phyloP scores from a whole-genome alignment of 2,329 filamentous ascomycete genomes.

The Aspergillus sergii region DNA sequence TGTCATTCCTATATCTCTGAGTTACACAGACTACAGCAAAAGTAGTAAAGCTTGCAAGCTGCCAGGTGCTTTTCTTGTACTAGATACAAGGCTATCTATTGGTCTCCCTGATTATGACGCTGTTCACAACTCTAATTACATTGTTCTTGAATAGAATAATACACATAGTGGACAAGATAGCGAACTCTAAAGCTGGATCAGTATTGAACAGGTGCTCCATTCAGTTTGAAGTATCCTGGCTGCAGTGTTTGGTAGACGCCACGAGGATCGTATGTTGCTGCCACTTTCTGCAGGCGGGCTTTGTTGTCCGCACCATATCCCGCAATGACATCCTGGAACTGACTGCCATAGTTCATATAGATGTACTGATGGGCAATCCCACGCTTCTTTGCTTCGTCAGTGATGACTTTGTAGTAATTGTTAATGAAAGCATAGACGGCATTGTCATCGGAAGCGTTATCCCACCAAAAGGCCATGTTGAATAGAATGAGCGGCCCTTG shows the following conservation, averaged over 20 bases:
- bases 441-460: constrained; percentile 34
- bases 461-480: constrained; percentile 35
- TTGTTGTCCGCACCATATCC: constrained; percentile 46
- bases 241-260: constrained; percentile 44
- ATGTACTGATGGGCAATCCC: constrained; percentile 16
- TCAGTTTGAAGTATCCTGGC: constrained; percentile 50
- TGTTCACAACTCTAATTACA: neutral
- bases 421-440: constrained; percentile 28
- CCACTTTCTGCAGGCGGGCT: constrained; percentile 33
- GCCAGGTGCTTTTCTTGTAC: neutral
- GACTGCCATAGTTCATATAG: constrained; percentile 54
- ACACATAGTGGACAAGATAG: neutral
- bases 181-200: neutral
- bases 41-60: neutral
- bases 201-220: neutral
- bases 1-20: too few species aligned
- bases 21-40: too few species aligned
- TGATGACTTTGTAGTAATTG: constrained; percentile 18
- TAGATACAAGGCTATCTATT: neutral
- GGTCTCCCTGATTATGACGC: neutral
- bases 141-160: neutral
- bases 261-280: constrained; percentile 44
- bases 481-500: constrained; percentile 21
- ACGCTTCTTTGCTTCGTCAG: constrained; percentile 16
- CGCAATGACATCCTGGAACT: constrained; percentile 45